phyloP scores from a whole-genome alignment of 495 filamentous ascomycete genomes.

The Amphirosellinia nigrospora region DNA sequence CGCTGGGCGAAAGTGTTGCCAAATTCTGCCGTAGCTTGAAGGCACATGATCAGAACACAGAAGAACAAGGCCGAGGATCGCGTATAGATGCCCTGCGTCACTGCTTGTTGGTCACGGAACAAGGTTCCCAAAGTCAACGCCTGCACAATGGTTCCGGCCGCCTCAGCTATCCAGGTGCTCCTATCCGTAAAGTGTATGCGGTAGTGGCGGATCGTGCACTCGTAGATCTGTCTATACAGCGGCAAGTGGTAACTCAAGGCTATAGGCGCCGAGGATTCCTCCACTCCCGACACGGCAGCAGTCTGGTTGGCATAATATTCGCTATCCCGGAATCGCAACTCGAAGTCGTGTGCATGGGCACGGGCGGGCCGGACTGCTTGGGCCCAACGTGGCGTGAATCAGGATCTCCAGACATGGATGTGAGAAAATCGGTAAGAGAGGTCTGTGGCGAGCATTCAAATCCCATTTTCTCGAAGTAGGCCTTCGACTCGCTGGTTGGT shows the following conservation, averaged over 20 bases:
- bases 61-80: slow-evolving; percentile 50
- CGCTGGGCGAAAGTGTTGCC: slow-evolving; percentile 65
- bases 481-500: slow-evolving; percentile 56
- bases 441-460: slow-evolving; percentile 71
- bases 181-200: slow-evolving; percentile 31
- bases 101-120: slow-evolving; percentile 33
- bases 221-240: slow-evolving; percentile 28
- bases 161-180: slow-evolving; percentile 34
- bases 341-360: slow-evolving; percentile 69
- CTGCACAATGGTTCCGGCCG: slow-evolving; percentile 33
- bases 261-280: slow-evolving; percentile 15
- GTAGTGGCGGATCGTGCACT: slow-evolving; percentile 28
- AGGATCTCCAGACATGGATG: slow-evolving; percentile 63
- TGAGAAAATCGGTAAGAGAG: slow-evolving; percentile 78
- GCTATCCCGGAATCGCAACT: slow-evolving; percentile 70
- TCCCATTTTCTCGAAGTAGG: slow-evolving; percentile 67
- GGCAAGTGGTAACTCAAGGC: slow-evolving; percentile 31
- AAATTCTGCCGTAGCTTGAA: slow-evolving; percentile 62
- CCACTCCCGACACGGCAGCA: not conserved
- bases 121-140: slow-evolving; percentile 37
- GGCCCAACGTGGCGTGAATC: slow-evolving; percentile 16
- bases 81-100: slow-evolving; percentile 23
- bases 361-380: slow-evolving; percentile 53
- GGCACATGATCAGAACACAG: slow-evolving; percentile 47
- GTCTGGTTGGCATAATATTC: slow-evolving; percentile 50